Evolutionary conservation across 2,329 filamentous ascomycete genomes (phyloP), one percentile per base, ranked within the genome.

Genomic region (Xylaria sp.): DNA sequence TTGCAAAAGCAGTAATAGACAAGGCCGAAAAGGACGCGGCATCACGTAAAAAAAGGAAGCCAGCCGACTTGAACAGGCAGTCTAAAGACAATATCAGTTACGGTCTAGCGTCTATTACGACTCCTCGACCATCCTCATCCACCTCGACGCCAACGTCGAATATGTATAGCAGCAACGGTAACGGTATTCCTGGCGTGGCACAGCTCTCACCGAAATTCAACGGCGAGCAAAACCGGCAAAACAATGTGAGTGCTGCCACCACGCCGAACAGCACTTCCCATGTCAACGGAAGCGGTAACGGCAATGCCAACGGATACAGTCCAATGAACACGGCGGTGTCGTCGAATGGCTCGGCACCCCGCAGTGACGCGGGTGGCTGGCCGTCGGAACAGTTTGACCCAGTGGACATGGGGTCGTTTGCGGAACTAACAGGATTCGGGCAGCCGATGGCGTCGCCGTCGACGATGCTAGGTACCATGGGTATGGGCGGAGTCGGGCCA

Each of bases 1-100:
- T 99, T 70, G 94, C 94, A 39, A 93, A 91, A 75, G 89, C 94
- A 2, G 93, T 97, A 9, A 89, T 98, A 51, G 95, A 98, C 66
- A 97, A 94, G 77, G 88, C 93, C 0, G 95, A 98, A 76, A 93
- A 91, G 74, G 95, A 98, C 58, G 88, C 92, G 39, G 86, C 90
- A 29, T 90, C 88, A 5, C 88, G 92, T 66, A 89, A 93, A 64
- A 98, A 98, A 83, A 89, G 95, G 67, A 97, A 97, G 85, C 68
- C 71, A n/a, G 67, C 61, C 62, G 71, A 75, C 33, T 57, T 65
- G 54, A 62, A 61, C 38, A 64, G 39, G 31, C 54, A 42, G 3
- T 51, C 61, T 1, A 67, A 45, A 38, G 56, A 66, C 38, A 63
- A 63, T 63, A 45, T 73, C 71, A 67, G 77, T 73, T 67, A 75